Evolutionary conservation across 768 basidiomycete genomes (phyloP).

Genomic region (Psilocybe sp.): DNA sequence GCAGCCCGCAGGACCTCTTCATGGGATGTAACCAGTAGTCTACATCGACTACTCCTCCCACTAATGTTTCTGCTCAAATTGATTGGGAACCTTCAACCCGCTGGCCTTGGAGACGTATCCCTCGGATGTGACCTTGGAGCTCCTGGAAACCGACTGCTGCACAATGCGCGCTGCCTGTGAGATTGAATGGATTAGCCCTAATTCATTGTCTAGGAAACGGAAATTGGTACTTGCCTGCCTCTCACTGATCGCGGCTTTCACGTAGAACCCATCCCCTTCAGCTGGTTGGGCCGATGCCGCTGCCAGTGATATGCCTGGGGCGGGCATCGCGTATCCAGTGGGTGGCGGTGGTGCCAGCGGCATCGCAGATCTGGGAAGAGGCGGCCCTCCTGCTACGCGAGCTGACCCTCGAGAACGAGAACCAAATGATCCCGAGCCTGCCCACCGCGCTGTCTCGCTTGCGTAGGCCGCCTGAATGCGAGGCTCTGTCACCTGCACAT

Average conservation of each 20-base stretch:
- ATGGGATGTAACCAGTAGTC: conserved; percentile 22
- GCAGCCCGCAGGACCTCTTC: conserved; percentile 30
- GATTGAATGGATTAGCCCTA: not conserved
- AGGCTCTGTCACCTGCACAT: not conserved
- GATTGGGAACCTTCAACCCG: conserved; percentile 8
- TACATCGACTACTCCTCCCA: not conserved
- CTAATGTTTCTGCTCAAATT: not conserved
- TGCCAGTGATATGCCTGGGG: too few species aligned
- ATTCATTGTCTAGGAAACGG: not conserved
- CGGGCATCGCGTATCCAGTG: too few species aligned
- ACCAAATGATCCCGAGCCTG: not conserved
- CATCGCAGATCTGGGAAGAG: not conserved
- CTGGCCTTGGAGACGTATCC: conserved; percentile 15
- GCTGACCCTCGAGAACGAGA: not conserved
- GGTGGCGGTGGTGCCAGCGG: not conserved
- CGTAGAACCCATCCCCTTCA: too few species aligned
- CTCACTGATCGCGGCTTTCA: conserved; percentile 5
- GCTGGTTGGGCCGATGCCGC: too few species aligned
- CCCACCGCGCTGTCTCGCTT: not conserved
- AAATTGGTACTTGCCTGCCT: conserved; percentile 5
- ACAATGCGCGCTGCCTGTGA: conserved; percentile 18
- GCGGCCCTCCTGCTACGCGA: not conserved
- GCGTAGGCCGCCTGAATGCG: conserved; percentile 1
- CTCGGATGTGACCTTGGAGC: conserved; percentile 17
- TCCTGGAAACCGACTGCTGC: conserved; percentile 20